Evolutionary conservation across 2,329 filamentous ascomycete genomes (phyloP).

Genomic region (Parafenestella ontariensis): DNA sequence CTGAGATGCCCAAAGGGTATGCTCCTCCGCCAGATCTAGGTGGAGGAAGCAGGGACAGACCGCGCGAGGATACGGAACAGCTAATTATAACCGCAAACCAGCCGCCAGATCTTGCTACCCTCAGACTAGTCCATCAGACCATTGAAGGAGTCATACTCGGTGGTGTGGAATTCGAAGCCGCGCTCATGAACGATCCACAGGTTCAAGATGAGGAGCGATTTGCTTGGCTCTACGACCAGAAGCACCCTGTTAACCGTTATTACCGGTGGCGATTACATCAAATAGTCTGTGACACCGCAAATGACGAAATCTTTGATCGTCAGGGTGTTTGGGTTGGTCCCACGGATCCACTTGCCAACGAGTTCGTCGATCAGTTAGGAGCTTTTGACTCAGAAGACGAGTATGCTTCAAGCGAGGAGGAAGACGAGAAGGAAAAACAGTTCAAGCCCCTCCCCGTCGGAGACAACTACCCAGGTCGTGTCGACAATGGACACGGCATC

Average conservation of each 20-base stretch:
- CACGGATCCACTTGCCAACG: conserved; percentile 75
- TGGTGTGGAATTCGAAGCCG: conserved; percentile 86
- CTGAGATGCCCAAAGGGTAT: conserved; percentile 38
- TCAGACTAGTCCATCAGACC: conserved; percentile 86
- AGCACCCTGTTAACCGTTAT: conserved; percentile 78
- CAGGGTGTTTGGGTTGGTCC: conserved; percentile 73
- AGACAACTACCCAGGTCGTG: conserved; percentile 36
- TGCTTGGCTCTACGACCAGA: conserved; percentile 89
- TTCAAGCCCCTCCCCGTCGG: conserved; percentile 35
- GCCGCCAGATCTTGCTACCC: conserved; percentile 77
- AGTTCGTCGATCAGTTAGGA: conserved; percentile 77
- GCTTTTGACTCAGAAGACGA: conserved; percentile 70
- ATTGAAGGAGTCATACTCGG: conserved; percentile 80
- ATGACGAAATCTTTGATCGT: conserved; percentile 33
- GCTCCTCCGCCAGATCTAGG: conserved; percentile 39
- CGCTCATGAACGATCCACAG: conserved; percentile 85
- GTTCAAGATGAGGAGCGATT: conserved; percentile 89
- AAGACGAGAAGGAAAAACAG: conserved; percentile 54
- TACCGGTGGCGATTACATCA: conserved; percentile 94
- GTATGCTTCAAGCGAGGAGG: conserved; percentile 71
- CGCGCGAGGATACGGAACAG: conserved; percentile 32
- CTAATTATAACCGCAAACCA: conserved; percentile 62
- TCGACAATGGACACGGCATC: conserved; percentile 38
- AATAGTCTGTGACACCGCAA: conserved; percentile 66
- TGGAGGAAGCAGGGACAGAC: conserved; percentile 28